phyloP scores from a whole-genome alignment of 2,329 filamentous ascomycete genomes.

The Dactylellina leptospora region DNA sequence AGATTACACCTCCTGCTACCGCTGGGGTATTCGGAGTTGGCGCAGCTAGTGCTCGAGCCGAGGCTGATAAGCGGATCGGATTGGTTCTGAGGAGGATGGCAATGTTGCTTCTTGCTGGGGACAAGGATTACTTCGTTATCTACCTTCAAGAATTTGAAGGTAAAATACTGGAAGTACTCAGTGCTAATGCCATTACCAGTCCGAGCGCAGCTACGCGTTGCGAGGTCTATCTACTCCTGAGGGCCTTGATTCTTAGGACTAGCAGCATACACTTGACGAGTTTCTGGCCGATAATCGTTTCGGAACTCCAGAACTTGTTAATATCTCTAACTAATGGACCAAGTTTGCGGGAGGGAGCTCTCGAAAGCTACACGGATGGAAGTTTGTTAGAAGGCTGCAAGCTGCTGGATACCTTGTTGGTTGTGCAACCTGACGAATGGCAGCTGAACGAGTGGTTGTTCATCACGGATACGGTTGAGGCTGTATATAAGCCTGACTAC shows the following conservation, averaged over 20 bases:
- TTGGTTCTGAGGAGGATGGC: conserved; percentile 85
- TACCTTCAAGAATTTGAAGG: conserved; percentile 79
- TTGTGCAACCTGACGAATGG: conserved; percentile 90
- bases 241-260: conserved; percentile 80
- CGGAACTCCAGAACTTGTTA: conserved; percentile 72
- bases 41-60: conserved; percentile 88
- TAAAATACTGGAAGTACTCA: conserved; percentile 85
- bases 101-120: conserved; percentile 78
- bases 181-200: conserved; percentile 84
- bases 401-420: conserved; percentile 85
- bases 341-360: conserved; percentile 66
- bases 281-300: conserved; percentile 89
- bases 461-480: conserved; percentile 94
- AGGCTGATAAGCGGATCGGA: conserved; percentile 92
- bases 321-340: conserved; percentile 37
- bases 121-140: conserved; percentile 79
- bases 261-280: conserved; percentile 80
- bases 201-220: conserved; percentile 88
- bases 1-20: conserved; percentile 83
- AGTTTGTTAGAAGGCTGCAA: conserved; percentile 92
- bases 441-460: conserved; percentile 99
- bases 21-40: conserved; percentile 99
- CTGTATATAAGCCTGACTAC: conserved; percentile 71
- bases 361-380: conserved; percentile 78
- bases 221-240: conserved; percentile 87